Conservation (phyloP, 73 alveolate genomes). For the Symbiodinium pilosum region DNA sequence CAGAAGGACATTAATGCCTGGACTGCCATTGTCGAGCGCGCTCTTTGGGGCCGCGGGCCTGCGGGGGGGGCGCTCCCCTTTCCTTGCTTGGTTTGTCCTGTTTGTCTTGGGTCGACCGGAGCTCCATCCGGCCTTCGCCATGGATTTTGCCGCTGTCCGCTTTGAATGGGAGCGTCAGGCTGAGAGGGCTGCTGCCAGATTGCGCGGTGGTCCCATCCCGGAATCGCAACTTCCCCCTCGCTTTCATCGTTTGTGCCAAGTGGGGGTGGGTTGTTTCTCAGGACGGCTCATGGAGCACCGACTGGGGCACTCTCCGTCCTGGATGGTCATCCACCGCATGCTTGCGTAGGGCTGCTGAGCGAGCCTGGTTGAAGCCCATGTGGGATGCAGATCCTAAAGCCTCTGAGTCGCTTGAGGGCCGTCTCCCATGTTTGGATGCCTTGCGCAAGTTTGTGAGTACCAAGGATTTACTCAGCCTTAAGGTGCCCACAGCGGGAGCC, state of each 20-base stretch:
- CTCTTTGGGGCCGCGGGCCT: background rate
- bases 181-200: too few species aligned
- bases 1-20: background rate
- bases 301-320: background rate
- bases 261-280: background rate
- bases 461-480: too few species aligned
- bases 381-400: slow-evolving; percentile 5
- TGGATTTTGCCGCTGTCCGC: background rate
- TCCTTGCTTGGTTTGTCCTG: background rate
- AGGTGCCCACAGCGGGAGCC: too few species aligned
- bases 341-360: background rate
- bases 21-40: background rate
- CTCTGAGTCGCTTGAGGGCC: too few species aligned
- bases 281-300: background rate
- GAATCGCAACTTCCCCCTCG: background rate
- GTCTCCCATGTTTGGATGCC: too few species aligned
- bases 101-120: background rate
- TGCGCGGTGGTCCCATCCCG: background rate
- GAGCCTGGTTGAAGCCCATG: background rate
- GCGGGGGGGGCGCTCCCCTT: too few species aligned
- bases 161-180: too few species aligned
- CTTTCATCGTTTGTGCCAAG: background rate
- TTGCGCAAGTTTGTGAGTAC: too few species aligned
- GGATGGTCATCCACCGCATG: background rate
- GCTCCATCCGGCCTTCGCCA: background rate